phyloP scores from a whole-genome alignment of 345 rosid species.

The Brassica juncea region DNA sequence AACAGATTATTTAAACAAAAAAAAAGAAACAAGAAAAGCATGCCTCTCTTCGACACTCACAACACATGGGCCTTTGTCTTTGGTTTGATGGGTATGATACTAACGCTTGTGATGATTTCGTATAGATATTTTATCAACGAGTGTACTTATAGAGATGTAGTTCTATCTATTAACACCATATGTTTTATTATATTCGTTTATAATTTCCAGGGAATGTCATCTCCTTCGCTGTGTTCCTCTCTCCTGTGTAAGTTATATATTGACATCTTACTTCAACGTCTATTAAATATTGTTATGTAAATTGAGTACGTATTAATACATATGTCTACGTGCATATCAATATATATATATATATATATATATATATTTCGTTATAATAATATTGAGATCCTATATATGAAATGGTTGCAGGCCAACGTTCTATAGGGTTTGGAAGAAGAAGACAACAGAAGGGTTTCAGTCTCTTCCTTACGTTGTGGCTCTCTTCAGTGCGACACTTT shows the following conservation, averaged over 20 bases:
- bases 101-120: conserved; percentile 4
- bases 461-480: conserved; percentile 65
- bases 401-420: conserved; percentile 62
- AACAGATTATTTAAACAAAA: neutral
- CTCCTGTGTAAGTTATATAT: conserved; percentile 63
- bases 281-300: neutral
- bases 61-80: conserved; percentile 44
- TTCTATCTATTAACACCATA: neutral
- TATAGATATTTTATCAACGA: neutral
- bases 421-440: conserved; percentile 58
- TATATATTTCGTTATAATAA: neutral
- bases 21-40: conserved; percentile 1
- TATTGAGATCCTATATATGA: neutral
- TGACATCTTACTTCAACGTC: neutral
- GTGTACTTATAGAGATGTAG: neutral
- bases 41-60: conserved; percentile 41
- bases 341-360: neutral
- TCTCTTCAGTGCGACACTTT: conserved; percentile 66
- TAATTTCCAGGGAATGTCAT: conserved; percentile 60
- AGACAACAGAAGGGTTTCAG: conserved; percentile 74
- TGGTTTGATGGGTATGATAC: conserved; percentile 42
- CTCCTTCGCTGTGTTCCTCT: conserved; percentile 59
- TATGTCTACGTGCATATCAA: neutral
- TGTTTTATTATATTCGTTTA: conserved; percentile 6
- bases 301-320: neutral